Evolutionary conservation across 768 basidiomycete species (phyloP), one percentile per base, ranked within the genome.

Genomic region (Polyporus arcularius): DNA sequence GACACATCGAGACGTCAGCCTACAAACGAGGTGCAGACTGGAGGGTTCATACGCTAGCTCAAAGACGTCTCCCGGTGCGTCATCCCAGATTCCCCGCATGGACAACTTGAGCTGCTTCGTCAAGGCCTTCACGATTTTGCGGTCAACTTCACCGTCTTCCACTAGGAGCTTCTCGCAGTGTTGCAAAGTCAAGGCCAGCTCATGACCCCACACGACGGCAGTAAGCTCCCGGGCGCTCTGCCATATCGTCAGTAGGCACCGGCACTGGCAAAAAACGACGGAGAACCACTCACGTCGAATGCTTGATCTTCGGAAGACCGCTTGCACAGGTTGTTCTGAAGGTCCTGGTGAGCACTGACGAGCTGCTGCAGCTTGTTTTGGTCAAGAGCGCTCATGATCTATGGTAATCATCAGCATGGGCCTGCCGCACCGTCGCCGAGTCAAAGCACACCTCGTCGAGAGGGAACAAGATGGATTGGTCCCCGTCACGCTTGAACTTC

Each of bases 161-260:
- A 72, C 76, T 21, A 92, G 73, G 70, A 79, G 78, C 5, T 73
- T 69, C 65, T 84, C 78, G 16, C 87, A 75, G 50, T 85, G 81
- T 57, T 82, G 85, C 26, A 96, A 75, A 2, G 85, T 85, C 21
- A 73, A 69, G n/a, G 92, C 89, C 2, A 96, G 75, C 64, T 96
- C 95, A 68, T 92, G 87, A 0, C 92, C 92, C 75, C 94, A 86
- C 0, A 87, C 82, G 1, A 90, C 88, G 5, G 87, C 86, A 15
- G 87, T 86, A 47, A 96, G 78, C 69, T 96, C 95, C 42, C 86
- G 81, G 1, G 94, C 92, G 68, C 90, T 93, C 94, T 94, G 63
- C 0, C 65, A 40, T 47, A n/a, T 14, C 43, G 62, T 57, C 45
- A 48, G 56, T 40, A 28, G 21, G 21, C 21, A 26, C 21, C 21